A percentile compares a stretch with the other conserved stretches of the same genome.
Evolutionary conservation across 148 eudicot species (phyloP).

Genomic region (Rhododendron ferrugineum): DNA sequence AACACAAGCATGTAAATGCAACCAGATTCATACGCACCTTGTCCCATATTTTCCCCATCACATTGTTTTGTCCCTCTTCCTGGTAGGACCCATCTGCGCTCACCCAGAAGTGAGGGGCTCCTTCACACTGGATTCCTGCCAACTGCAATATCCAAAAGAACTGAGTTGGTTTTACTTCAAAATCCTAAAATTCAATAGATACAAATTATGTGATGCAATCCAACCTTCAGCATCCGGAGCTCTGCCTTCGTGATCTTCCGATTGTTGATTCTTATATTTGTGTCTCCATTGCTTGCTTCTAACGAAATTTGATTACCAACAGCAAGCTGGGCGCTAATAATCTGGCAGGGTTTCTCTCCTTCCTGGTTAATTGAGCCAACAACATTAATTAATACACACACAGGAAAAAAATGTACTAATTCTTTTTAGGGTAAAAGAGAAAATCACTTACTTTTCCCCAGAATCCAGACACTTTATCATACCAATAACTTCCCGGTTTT

Average conservation of each 20-base stretch:
- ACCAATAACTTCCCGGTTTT: constrained; percentile 81
- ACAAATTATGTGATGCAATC: neutral
- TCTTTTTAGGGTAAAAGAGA: neutral
- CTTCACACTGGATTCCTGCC: constrained; percentile 59
- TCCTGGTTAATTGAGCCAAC: constrained; percentile 44
- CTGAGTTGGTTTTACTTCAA: neutral
- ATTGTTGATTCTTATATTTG: constrained; percentile 42
- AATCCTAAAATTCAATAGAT: neutral
- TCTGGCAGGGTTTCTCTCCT: constrained; percentile 74
- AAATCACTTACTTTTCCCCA: constrained; percentile 80
- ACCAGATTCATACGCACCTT: constrained; percentile 35
- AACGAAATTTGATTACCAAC: constrained; percentile 40
- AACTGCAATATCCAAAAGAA: constrained; percentile 38
- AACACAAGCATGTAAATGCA: constrained; percentile 2
- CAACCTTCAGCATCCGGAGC: constrained; percentile 56
- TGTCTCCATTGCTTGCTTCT: constrained; percentile 72
- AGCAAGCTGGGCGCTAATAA: constrained; percentile 47
- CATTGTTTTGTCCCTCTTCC: constrained; percentile 62
- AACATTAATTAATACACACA: neutral
- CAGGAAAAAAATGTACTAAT: neutral
- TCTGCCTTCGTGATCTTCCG: constrained; percentile 64
- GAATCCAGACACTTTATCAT: constrained; percentile 71
- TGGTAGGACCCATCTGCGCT: constrained; percentile 47
- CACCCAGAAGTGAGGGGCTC: constrained; percentile 57
- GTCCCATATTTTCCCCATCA: constrained; percentile 50